Conservation (phyloP, 1,284 basidiomycete genomes). For the Rhodotorula sp. region DNA sequence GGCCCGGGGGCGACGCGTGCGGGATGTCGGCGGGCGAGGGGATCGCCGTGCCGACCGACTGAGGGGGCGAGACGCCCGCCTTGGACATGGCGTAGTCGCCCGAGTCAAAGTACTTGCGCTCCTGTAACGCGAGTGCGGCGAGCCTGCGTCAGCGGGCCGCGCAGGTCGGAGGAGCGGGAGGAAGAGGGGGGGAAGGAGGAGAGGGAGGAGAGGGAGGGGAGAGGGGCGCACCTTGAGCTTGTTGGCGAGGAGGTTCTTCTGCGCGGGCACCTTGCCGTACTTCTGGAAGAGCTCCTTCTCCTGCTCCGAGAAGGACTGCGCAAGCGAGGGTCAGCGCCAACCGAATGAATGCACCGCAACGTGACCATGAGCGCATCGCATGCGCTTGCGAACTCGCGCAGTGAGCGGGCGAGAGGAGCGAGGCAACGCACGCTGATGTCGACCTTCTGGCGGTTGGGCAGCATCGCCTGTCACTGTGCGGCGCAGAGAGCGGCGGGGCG, state of each 20-base stretch:
- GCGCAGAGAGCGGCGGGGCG: conserved; percentile 26
- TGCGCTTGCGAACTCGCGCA: background rate
- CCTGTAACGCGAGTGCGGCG: conserved; percentile 33
- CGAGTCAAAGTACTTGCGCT: conserved; percentile 55
- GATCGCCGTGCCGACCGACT: conserved; percentile 53
- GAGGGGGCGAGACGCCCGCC: conserved; percentile 52
- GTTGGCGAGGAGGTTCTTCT: conserved; percentile 50
- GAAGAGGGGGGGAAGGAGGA: background rate
- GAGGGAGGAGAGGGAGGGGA: background rate
- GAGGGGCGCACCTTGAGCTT: conserved; percentile 49
- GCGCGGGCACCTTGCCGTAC: conserved; percentile 51
- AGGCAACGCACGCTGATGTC: conserved; percentile 72
- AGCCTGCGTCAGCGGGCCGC: background rate
- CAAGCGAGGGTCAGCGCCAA: background rate
- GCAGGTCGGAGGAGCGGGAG: background rate
- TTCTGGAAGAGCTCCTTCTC: conserved; percentile 52
- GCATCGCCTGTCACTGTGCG: conserved; percentile 57
- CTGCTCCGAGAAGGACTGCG: conserved; percentile 50
- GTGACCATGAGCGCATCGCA: background rate
- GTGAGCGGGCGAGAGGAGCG: background rate
- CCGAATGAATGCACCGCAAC: conserved; percentile 4
- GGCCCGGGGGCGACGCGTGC: conserved; percentile 46
- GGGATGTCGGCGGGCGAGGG: conserved; percentile 54
- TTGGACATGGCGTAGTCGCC: conserved; percentile 54
- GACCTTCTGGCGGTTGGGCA: conserved; percentile 84